Percentiles rank a stretch among this genome's conserved stretches.
Evolutionary conservation across 2,329 filamentous ascomycete genomes (phyloP).

Genomic region (Massarina eburnea): DNA sequence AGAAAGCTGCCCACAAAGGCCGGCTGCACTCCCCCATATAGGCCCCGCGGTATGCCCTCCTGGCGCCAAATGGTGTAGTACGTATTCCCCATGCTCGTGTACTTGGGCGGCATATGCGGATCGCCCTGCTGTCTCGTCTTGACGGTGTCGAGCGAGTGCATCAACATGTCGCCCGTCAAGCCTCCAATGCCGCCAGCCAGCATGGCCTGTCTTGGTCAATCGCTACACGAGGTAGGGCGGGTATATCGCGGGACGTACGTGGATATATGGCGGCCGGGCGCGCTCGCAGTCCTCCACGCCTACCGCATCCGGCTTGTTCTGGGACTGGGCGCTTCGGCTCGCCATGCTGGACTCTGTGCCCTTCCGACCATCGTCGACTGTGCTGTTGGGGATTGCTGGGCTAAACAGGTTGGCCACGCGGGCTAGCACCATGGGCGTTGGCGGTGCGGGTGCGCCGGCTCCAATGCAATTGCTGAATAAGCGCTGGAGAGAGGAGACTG

Average conservation of each 20-base stretch:
- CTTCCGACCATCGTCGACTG: slow-evolving; percentile 42
- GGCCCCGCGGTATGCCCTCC: slow-evolving; percentile 79
- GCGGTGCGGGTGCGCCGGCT: slow-evolving; percentile 16
- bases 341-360: slow-evolving; percentile 25
- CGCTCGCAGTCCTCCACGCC: slow-evolving; percentile 40
- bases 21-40: slow-evolving; percentile 93
- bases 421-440: slow-evolving; percentile 52
- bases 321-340: slow-evolving; percentile 21
- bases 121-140: slow-evolving; percentile 98
- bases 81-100: slow-evolving; percentile 84
- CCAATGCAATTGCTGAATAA: background rate
- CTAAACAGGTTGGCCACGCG: slow-evolving; percentile 52
- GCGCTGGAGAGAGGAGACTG: background rate
- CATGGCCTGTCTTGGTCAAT: slow-evolving; percentile 69
- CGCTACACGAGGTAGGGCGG: background rate
- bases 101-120: slow-evolving; percentile 88
- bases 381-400: slow-evolving; percentile 35
- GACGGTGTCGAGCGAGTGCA: slow-evolving; percentile 98
- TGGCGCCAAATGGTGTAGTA: slow-evolving; percentile 93
- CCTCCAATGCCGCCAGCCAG: slow-evolving; percentile 91
- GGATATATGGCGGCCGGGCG: slow-evolving; percentile 51
- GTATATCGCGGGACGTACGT: slow-evolving; percentile 38
- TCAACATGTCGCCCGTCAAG: slow-evolving; percentile 91
- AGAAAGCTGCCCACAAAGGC: slow-evolving; percentile 91
- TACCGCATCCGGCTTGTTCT: slow-evolving; percentile 16